Evolutionary conservation across 371 early-diverging fungal species (phyloP).

Genomic region (Chytridium lagenaria): DNA sequence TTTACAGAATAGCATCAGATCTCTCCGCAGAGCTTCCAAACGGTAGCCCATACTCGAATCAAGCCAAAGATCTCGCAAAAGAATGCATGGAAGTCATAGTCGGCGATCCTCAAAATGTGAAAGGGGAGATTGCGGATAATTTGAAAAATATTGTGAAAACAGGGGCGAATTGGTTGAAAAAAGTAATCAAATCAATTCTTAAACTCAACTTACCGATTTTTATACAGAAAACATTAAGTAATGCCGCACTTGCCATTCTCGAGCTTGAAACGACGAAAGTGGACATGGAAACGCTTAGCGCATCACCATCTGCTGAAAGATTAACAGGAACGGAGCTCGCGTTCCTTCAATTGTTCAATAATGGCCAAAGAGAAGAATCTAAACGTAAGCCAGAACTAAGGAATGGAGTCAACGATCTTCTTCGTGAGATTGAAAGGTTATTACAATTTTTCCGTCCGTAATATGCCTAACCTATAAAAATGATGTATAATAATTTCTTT

Average conservation of each 20-base stretch:
- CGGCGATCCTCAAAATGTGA: background rate
- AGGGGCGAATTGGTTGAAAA: background rate
- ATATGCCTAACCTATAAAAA: too few relatives aligned
- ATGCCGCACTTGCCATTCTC: background rate
- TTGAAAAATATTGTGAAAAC: background rate
- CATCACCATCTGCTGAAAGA: background rate
- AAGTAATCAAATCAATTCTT: background rate
- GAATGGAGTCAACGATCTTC: background rate
- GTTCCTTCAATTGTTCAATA: background rate
- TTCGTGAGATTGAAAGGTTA: background rate
- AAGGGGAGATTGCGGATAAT: background rate
- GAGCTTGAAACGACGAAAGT: background rate
- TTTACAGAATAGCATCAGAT: too few relatives aligned
- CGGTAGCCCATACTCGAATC: background rate
- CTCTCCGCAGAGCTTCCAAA: background rate
- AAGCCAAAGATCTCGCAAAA: background rate
- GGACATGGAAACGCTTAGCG: background rate
- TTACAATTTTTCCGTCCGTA: background rate
- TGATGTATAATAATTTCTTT: too few relatives aligned
- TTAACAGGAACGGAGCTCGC: background rate
- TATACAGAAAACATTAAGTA: background rate
- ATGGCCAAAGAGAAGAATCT: background rate
- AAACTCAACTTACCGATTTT: too few relatives aligned
- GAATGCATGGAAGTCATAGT: background rate
- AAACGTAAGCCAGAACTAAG: background rate